Evolutionary conservation across 192 early-diverging fungal species (phyloP).

Genomic region (Glomus cerebriforme): DNA sequence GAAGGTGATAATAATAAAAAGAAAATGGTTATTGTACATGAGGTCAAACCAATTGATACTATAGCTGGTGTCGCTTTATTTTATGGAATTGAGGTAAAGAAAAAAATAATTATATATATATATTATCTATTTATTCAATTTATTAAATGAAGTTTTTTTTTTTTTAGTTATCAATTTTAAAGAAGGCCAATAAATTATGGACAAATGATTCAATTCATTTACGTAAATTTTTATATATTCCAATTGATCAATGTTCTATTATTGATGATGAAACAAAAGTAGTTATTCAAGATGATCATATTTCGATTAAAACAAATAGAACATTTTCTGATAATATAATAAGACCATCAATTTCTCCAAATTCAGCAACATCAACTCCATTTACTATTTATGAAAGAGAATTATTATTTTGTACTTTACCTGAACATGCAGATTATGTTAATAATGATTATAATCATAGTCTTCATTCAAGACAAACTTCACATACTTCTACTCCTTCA

Average conservation of each 20-base stretch:
- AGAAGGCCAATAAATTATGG: constrained; percentile 53
- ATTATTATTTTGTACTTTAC: not conserved
- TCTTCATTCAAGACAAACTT: not conserved
- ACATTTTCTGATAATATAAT: not conserved
- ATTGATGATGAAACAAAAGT: constrained; percentile 15
- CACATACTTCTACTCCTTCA: not conserved
- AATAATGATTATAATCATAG: not conserved
- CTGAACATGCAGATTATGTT: not conserved
- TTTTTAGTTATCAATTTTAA: constrained; percentile 42
- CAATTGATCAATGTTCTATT: constrained; percentile 44
- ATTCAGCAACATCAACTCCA: not conserved
- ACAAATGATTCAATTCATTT: constrained; percentile 55
- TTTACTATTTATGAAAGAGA: not conserved
- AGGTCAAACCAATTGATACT: constrained; percentile 43
- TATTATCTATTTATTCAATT: too few species aligned
- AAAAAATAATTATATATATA: not conserved
- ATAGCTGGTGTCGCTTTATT: constrained; percentile 51
- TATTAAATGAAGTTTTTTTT: not conserved
- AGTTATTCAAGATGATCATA: constrained; percentile 17
- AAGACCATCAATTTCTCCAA: not conserved
- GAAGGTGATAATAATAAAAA: constrained; percentile 1
- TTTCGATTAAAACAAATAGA: not conserved
- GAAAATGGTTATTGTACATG: constrained; percentile 45
- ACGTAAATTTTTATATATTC: constrained; percentile 52
- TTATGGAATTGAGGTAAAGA: constrained; percentile 49